Evolutionary conservation across 805 yeast genomes (phyloP).

Genomic region (Candida orba): DNA sequence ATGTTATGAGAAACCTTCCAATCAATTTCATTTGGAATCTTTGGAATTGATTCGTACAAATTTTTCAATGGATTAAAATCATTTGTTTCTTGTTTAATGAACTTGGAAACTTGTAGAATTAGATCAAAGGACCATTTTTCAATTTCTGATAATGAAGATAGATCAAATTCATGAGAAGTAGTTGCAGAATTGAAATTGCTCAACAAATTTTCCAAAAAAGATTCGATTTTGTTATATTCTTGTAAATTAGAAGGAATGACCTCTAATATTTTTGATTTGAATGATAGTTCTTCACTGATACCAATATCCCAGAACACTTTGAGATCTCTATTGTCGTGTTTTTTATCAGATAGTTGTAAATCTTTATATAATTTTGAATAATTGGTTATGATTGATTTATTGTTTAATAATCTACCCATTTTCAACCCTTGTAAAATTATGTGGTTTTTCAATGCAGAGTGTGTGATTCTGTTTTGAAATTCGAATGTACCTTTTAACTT

Average conservation of each 20-base stretch:
- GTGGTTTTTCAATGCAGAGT: conserved; percentile 34
- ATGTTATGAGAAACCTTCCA: conserved; percentile 18
- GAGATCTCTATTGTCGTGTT: conserved; percentile 54
- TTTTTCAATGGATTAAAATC: background rate
- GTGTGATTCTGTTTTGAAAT: conserved; percentile 43
- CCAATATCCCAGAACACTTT: conserved; percentile 47
- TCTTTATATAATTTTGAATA: conserved; percentile 25
- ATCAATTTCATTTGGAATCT: conserved; percentile 7
- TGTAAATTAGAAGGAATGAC: conserved; percentile 7
- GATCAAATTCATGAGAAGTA: conserved; percentile 3
- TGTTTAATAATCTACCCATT: conserved; percentile 21
- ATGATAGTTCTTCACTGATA: conserved; percentile 23
- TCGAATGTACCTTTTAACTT: conserved; percentile 62
- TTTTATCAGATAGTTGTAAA: conserved; percentile 8
- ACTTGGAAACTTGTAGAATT: conserved; percentile 4
- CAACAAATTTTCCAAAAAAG: conserved; percentile 10
- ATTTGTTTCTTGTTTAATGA: conserved; percentile 2
- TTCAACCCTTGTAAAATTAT: conserved; percentile 23
- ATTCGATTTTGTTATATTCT: conserved; percentile 11
- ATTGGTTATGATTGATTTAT: conserved; percentile 18
- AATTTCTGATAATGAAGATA: conserved; percentile 7
- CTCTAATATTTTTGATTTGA: conserved; percentile 5
- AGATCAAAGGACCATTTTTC: conserved; percentile 21
- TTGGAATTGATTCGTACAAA: conserved; percentile 8
- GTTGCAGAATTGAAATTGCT: conserved; percentile 8